Conservation (phyloP, 768 basidiomycete species). For the Amylocystis lapponica region DNA sequence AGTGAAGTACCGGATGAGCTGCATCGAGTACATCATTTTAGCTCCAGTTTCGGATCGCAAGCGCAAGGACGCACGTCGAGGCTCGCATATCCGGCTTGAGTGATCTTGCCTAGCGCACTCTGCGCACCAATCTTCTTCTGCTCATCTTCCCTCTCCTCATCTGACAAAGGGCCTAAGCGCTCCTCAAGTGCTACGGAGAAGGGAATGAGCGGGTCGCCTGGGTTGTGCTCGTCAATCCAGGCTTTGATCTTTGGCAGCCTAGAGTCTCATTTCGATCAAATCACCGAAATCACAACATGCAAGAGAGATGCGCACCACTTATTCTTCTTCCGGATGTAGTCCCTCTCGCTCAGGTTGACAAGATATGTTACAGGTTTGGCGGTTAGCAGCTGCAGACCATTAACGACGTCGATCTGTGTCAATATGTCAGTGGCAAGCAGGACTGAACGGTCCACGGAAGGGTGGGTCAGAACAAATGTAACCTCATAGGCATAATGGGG, state of each 20-base stretch:
- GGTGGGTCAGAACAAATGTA: constrained; percentile 25
- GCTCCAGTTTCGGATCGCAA: too few relatives aligned
- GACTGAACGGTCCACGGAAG: too few relatives aligned
- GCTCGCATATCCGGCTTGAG: constrained; percentile 84
- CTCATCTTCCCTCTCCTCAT: constrained; percentile 68
- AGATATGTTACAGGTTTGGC: constrained; percentile 98
- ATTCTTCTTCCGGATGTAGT: constrained; percentile 97
- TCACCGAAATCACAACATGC: too few relatives aligned
- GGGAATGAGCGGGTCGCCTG: constrained; percentile 93
- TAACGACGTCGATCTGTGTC: constrained; percentile 81
- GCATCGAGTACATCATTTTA: too few relatives aligned
- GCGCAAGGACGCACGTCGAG: constrained; percentile 56
- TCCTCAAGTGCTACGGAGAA: constrained; percentile 97
- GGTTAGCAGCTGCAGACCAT: constrained; percentile 83
- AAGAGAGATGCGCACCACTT: constrained; percentile 62
- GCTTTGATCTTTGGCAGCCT: constrained; percentile 95
- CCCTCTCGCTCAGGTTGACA: constrained; percentile 92
- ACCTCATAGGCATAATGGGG: constrained; percentile 72
- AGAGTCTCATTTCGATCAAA: too few relatives aligned
- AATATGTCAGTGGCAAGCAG: too few relatives aligned
- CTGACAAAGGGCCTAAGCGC: constrained; percentile 62
- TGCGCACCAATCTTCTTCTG: constrained; percentile 70
- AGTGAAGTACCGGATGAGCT: constrained; percentile 96
- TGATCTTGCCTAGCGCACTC: constrained; percentile 87
- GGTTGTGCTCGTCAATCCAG: constrained; percentile 96